phyloP scores from a whole-genome alignment of 176 grass and related monocot genomes.

The Aegilops bicornis region DNA sequence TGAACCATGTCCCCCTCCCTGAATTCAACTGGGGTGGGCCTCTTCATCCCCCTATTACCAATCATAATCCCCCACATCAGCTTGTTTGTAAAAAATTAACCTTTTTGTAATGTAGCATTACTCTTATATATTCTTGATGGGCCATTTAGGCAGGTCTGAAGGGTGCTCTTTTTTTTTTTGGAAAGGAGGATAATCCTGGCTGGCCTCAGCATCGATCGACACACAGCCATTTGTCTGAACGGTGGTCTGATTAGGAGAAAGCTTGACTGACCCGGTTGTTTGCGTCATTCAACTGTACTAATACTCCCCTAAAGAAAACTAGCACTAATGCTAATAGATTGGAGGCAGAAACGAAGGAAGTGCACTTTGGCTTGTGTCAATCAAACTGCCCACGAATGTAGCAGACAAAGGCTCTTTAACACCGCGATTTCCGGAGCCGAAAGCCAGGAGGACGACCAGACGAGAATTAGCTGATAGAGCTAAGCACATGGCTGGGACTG shows the following conservation, averaged over 20 bases:
- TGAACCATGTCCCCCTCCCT: no score
- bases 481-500: constrained; percentile 2
- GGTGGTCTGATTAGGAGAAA: not conserved
- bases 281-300: not conserved
- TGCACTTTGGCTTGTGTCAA: not conserved
- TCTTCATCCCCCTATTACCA: no score
- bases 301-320: no score
- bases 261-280: not conserved
- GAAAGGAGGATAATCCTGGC: no score
- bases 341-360: not conserved
- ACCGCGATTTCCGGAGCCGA: constrained; percentile 41
- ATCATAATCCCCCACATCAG: no score
- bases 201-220: not conserved
- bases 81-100: no score
- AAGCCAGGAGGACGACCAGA: constrained; percentile 16
- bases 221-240: not conserved
- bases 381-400: not conserved
- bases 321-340: not conserved
- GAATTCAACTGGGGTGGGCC: no score
- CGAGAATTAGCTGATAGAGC: not conserved
- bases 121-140: not conserved
- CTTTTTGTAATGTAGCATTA: no score
- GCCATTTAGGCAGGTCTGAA: not conserved
- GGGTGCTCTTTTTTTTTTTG: not conserved
- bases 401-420: not conserved